Conservation (phyloP, 2,329 filamentous ascomycete species). For the Penicillium sp. region DNA sequence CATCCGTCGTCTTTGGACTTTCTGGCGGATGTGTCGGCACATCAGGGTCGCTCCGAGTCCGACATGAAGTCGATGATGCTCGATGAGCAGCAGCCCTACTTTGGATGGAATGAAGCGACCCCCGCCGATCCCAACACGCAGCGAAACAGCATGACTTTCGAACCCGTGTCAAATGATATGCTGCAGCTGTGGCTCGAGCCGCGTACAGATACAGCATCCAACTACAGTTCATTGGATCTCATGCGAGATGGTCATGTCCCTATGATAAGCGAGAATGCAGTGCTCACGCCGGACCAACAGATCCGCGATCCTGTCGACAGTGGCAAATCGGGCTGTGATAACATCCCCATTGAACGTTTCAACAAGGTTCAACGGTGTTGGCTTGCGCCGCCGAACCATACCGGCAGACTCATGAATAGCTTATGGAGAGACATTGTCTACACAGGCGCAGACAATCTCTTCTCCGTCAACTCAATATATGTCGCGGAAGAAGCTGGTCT, state of each 20-base stretch:
- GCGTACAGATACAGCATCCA: conserved; percentile 32
- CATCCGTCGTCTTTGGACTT: conserved; percentile 44
- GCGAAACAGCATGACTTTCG: conserved; percentile 26
- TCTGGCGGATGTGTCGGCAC: conserved; percentile 40
- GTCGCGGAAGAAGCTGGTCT: conserved; percentile 22
- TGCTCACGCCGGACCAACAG: conserved; percentile 27
- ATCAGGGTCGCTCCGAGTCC: conserved; percentile 35
- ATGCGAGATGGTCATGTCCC: conserved; percentile 29
- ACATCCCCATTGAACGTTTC: conserved; percentile 47
- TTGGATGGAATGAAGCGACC: conserved; percentile 34
- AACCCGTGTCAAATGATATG: conserved; percentile 34
- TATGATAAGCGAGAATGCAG: conserved; percentile 25
- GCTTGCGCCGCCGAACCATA: conserved; percentile 42
- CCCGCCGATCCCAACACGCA: conserved; percentile 25
- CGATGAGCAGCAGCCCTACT: conserved; percentile 34
- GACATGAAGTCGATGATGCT: conserved; percentile 32
- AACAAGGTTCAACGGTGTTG: conserved; percentile 46
- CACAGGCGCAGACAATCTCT: conserved; percentile 44
- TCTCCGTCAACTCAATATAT: conserved; percentile 32
- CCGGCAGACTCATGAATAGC: conserved; percentile 44
- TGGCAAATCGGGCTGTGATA: conserved; percentile 23
- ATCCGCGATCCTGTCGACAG: conserved; percentile 27
- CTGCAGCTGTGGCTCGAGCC: conserved; percentile 42
- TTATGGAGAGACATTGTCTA: conserved; percentile 45
- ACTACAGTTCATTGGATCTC: conserved; percentile 34